A percentile compares a stretch with the other conserved stretches of the same genome.
Conservation (phyloP, 2,329 filamentous ascomycete species). For the Teratosphaeria pseudoeucalypti region DNA sequence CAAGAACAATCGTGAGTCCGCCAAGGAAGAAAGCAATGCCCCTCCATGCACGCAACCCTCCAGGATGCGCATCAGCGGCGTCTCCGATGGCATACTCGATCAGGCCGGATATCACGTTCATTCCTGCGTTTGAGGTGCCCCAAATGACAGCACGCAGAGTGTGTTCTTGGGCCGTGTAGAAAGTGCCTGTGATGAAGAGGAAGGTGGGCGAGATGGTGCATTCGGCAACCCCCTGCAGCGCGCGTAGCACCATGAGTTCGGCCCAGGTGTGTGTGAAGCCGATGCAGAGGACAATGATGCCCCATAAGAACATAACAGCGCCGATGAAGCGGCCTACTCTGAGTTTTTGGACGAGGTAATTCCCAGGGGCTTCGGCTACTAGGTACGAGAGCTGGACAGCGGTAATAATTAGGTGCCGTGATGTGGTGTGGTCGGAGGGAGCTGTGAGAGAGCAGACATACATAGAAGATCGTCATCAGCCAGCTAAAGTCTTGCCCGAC, state of each 20-base stretch:
- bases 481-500: conserved; percentile 6
- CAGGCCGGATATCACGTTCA: not conserved
- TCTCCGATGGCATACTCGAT: not conserved
- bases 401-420: not conserved
- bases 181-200: not conserved
- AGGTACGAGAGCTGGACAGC: conserved; percentile 2
- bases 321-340: conserved; percentile 6
- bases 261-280: conserved; percentile 7
- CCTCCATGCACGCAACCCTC: not conserved
- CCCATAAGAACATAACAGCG: conserved; percentile 4
- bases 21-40: not conserved
- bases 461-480: conserved; percentile 8
- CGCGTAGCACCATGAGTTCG: conserved; percentile 6
- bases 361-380: conserved; percentile 5
- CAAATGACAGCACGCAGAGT: not conserved
- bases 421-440: not conserved
- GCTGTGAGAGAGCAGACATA: not conserved
- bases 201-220: conserved; percentile 5
- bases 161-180: not conserved
- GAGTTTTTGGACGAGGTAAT: conserved; percentile 8
- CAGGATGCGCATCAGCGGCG: not conserved
- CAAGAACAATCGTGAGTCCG: not conserved
- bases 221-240: conserved; percentile 6
- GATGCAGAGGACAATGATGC: conserved; percentile 8
- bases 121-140: not conserved